A percentile compares a stretch with the other conserved stretches of the same genome.
phyloP scores from a whole-genome alignment of 1,139 yeast species.

The Yamadazyma buinensis region DNA sequence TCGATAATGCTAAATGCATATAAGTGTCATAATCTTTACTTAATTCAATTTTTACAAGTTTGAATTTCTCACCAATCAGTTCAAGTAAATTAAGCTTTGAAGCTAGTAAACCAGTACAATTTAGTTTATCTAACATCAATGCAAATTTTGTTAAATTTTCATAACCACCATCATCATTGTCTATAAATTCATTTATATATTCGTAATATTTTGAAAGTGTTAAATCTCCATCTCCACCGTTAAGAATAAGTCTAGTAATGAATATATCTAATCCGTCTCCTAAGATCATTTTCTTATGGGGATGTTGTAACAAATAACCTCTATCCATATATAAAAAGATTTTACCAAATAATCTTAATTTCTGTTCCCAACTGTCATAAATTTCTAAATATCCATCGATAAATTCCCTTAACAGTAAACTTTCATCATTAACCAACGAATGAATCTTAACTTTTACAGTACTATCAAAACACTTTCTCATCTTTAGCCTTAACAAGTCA shows the following conservation, averaged over 20 bases:
- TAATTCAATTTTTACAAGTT: conserved; percentile 18
- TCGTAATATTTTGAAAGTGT: conserved; percentile 9
- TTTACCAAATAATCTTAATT: conserved; percentile 23
- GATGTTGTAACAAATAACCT: conserved; percentile 31
- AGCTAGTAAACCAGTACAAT: conserved; percentile 16
- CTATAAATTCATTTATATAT: conserved; percentile 9
- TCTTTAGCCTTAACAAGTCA: conserved; percentile 16
- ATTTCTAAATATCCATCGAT: conserved; percentile 14
- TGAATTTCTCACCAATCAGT: conserved; percentile 17
- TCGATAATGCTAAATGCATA: conserved; percentile 14
- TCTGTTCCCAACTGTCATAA: conserved; percentile 24
- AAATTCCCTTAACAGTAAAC: conserved; percentile 3
- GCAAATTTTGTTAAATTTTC: conserved; percentile 15
- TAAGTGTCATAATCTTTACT: conserved; percentile 16
- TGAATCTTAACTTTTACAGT: conserved; percentile 8
- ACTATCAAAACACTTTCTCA: conserved; percentile 16
- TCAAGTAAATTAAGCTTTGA: conserved; percentile 17
- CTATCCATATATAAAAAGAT: conserved; percentile 36
- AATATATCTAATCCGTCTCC: conserved; percentile 22
- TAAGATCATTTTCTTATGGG: conserved; percentile 22
- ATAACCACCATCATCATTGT: conserved; percentile 3
- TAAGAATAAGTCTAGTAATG: conserved; percentile 16
- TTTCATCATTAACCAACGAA: conserved; percentile 2
- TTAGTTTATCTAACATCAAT: conserved; percentile 19
- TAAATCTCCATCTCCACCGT: conserved; percentile 3